phyloP scores from a whole-genome alignment of 169 alveolate genomes.

The Cryptosporidium sp. region DNA sequence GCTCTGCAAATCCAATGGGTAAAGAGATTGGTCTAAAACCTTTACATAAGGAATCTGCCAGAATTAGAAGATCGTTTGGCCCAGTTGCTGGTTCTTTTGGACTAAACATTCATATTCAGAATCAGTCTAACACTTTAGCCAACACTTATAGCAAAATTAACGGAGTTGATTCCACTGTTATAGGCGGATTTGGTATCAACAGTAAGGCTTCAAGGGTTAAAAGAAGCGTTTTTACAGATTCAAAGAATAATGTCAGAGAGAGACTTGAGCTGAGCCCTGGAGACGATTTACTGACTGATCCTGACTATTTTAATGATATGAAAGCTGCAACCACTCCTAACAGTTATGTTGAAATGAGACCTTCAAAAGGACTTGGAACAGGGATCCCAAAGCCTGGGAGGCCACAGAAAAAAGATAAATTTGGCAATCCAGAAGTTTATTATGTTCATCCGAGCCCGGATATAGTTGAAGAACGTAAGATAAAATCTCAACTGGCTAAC shows the following conservation, averaged over 20 bases:
- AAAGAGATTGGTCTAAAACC: conserved; percentile 49
- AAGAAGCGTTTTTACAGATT: not conserved
- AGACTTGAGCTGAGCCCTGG: conserved; percentile 26
- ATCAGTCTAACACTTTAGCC: not conserved
- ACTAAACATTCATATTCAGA: not conserved
- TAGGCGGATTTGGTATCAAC: not conserved
- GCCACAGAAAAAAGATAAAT: not conserved
- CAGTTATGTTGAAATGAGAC: conserved; percentile 42
- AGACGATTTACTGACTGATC: conserved; percentile 31
- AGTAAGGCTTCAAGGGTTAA: not conserved
- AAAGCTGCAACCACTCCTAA: not conserved
- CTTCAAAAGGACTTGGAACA: conserved; percentile 35
- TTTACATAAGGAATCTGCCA: conserved; percentile 43
- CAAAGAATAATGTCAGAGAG: conserved; percentile 11
- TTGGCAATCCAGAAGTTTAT: not conserved
- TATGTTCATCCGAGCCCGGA: conserved; percentile 1
- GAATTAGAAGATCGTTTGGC: conserved; percentile 39
- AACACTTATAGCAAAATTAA: not conserved
- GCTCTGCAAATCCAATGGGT: conserved; percentile 45
- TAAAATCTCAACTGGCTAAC: conserved; percentile 1
- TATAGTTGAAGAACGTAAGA: conserved; percentile 13
- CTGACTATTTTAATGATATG: conserved; percentile 18
- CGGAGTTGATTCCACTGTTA: not conserved
- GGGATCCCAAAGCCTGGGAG: conserved; percentile 65
- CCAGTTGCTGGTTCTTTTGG: conserved; percentile 41